Evolutionary conservation across 1,284 basidiomycete species (phyloP).

Genomic region (Sporisorium iseilematis-ciliati): DNA sequence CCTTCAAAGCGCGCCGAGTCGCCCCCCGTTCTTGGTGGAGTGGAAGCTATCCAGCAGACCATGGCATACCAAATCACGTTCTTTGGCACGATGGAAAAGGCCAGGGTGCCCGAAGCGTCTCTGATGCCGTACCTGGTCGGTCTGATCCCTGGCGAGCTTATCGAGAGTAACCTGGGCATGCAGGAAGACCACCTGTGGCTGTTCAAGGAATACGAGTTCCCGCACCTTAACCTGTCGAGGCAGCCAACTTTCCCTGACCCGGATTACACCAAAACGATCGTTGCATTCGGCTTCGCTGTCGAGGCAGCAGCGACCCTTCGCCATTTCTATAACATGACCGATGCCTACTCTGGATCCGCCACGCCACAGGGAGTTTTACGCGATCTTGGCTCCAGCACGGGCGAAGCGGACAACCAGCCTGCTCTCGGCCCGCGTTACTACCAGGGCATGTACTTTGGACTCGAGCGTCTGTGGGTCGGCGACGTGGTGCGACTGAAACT

Average conservation of each 20-base stretch:
- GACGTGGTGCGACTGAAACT: slow-evolving; percentile 58
- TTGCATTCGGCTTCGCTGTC: slow-evolving; percentile 31
- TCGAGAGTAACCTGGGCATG: slow-evolving; percentile 27
- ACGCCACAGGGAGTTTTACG: slow-evolving; percentile 27
- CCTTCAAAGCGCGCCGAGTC: slow-evolving; percentile 14
- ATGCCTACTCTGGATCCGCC: slow-evolving; percentile 41
- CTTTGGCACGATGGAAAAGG: slow-evolving; percentile 47
- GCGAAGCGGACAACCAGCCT: slow-evolving; percentile 2
- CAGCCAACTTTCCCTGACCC: slow-evolving; percentile 16
- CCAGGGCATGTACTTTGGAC: slow-evolving; percentile 57
- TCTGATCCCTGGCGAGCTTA: slow-evolving; percentile 23
- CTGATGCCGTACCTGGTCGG: slow-evolving; percentile 42
- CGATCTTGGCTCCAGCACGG: slow-evolving; percentile 21
- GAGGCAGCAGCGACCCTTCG: slow-evolving; percentile 30
- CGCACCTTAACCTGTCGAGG: slow-evolving; percentile 32
- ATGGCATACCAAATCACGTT: slow-evolving; percentile 45
- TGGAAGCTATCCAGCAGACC: slow-evolving; percentile 11
- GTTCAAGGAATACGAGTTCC: slow-evolving; percentile 14
- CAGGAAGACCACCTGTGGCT: slow-evolving; percentile 47
- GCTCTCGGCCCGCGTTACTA: slow-evolving; percentile 38
- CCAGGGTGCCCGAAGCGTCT: slow-evolving; percentile 22
- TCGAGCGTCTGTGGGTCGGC: slow-evolving; percentile 61
- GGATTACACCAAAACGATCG: slow-evolving; percentile 18
- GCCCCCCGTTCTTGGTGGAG: slow-evolving; percentile 16
- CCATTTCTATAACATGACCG: slow-evolving; percentile 32